A percentile compares a stretch with the other conserved stretches of the same genome.
These are phyloP conservation scores for Boletus sp. DNA, from an alignment of 768 basidiomycete genomes.

Conservation along the genomic window DNA sequence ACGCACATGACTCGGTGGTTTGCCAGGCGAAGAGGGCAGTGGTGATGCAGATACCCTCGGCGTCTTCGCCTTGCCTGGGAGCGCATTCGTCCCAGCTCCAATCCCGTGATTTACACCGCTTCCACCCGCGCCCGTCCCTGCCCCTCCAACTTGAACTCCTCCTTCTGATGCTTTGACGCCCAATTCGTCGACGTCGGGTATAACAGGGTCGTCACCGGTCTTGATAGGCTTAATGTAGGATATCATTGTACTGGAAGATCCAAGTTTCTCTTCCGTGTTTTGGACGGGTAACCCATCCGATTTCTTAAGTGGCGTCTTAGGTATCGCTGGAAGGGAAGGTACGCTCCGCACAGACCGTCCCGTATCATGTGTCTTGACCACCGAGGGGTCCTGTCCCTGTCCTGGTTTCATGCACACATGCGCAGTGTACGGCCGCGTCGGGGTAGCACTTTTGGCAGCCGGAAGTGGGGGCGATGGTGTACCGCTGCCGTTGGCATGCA, in stretches of 20 bases:
- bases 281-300: constrained; percentile 21
- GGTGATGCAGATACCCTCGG: constrained; percentile 19
- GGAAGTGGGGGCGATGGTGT: constrained; percentile 38
- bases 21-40: constrained; percentile 48
- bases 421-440: constrained; percentile 40
- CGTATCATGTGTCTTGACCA: constrained; percentile 32
- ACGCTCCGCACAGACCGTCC: constrained; percentile 38
- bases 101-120: constrained; percentile 17
- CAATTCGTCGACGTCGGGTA: constrained; percentile 37
- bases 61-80: constrained; percentile 18
- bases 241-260: constrained; percentile 75
- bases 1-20: constrained; percentile 85
- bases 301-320: constrained; percentile 29
- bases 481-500: constrained; percentile 24
- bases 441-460: constrained; percentile 37
- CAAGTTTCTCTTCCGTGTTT: constrained; percentile 42
- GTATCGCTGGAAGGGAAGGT: constrained; percentile 38
- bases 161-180: constrained; percentile 44
- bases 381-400: constrained; percentile 17
- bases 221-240: constrained; percentile 54
- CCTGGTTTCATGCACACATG: constrained; percentile 28
- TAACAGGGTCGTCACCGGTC: constrained; percentile 42
- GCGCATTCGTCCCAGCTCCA: constrained; percentile 14
- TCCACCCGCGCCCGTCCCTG: constrained; percentile 1
- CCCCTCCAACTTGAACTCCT: constrained; percentile 35